phyloP scores from a whole-genome alignment of 768 basidiomycete genomes.

The Amanita pseudoporphyria region DNA sequence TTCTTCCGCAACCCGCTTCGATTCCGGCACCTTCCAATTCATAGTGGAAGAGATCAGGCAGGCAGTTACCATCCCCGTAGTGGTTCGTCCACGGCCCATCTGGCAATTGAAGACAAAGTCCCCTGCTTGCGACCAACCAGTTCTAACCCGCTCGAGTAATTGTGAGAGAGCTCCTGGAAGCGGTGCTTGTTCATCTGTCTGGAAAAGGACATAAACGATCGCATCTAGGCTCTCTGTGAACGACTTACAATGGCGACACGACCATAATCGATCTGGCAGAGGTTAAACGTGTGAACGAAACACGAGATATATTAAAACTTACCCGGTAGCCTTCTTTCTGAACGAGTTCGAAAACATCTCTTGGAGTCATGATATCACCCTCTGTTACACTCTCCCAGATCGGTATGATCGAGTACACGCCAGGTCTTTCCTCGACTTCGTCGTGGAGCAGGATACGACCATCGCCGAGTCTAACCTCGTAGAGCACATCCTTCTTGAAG shows the following conservation, averaged over 20 bases:
- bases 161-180: slow-evolving; percentile 79
- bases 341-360: slow-evolving; percentile 73
- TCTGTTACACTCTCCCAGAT: slow-evolving; percentile 87
- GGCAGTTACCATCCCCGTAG: slow-evolving; percentile 92
- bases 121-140: slow-evolving; percentile 45
- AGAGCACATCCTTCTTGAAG: slow-evolving; percentile 81
- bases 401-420: slow-evolving; percentile 83
- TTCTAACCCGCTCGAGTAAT: slow-evolving; percentile 64
- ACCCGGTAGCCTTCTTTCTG: slow-evolving; percentile 71
- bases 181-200: slow-evolving; percentile 98
- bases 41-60: slow-evolving; percentile 73
- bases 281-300: background rate
- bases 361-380: slow-evolving; percentile 78
- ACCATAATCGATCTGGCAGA: slow-evolving; percentile 65
- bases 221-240: background rate
- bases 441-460: slow-evolving; percentile 90
- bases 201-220: slow-evolving; percentile 7
- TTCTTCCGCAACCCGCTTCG: slow-evolving; percentile 27
- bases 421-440: slow-evolving; percentile 89
- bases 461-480: slow-evolving; percentile 59
- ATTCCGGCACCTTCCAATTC: slow-evolving; percentile 42
- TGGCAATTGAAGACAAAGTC: slow-evolving; percentile 96
- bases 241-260: slow-evolving; percentile 80
- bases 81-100: slow-evolving; percentile 88
- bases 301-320: slow-evolving; percentile 11